These are phyloP conservation scores for Cyclocybe aegerita DNA, from an alignment of 768 basidiomycete genomes.

Conservation along the genomic window DNA sequence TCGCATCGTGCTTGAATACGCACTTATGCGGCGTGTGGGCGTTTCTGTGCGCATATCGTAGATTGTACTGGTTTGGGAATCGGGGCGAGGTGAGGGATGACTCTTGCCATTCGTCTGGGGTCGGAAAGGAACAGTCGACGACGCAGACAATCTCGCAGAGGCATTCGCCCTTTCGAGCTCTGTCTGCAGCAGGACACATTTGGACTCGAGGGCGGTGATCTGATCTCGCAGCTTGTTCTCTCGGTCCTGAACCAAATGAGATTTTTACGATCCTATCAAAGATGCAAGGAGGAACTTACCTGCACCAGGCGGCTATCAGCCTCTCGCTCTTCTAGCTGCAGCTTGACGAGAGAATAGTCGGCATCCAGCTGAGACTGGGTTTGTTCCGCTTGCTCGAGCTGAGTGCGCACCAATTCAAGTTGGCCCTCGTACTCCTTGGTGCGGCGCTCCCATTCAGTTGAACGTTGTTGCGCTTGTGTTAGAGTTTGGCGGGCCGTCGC, in stretches of 20 bases:
- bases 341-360: slow-evolving; percentile 63
- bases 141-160: slow-evolving; percentile 20
- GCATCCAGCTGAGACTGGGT: slow-evolving; percentile 64
- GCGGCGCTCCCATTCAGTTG: slow-evolving; percentile 79
- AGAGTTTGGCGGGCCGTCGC: slow-evolving; percentile 61
- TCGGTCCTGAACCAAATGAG: slow-evolving; percentile 51
- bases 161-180: slow-evolving; percentile 53
- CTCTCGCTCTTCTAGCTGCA: slow-evolving; percentile 77
- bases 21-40: slow-evolving; percentile 40
- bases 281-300: slow-evolving; percentile 36
- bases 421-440: slow-evolving; percentile 69
- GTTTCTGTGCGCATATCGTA: slow-evolving; percentile 52
- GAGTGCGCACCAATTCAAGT: slow-evolving; percentile 56
- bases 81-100: slow-evolving; percentile 59
- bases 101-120: slow-evolving; percentile 39
- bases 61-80: slow-evolving; percentile 70
- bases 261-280: not conserved
- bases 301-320: slow-evolving; percentile 65
- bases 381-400: slow-evolving; percentile 69
- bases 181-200: slow-evolving; percentile 53
- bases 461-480: slow-evolving; percentile 72
- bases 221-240: slow-evolving; percentile 70
- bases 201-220: slow-evolving; percentile 58
- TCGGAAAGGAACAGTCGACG: slow-evolving; percentile 35
- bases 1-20: slow-evolving; percentile 21